These are phyloP conservation scores for Apophysomyces elegans DNA, from an alignment of 371 early-diverging fungal species.

Conservation along the genomic window DNA sequence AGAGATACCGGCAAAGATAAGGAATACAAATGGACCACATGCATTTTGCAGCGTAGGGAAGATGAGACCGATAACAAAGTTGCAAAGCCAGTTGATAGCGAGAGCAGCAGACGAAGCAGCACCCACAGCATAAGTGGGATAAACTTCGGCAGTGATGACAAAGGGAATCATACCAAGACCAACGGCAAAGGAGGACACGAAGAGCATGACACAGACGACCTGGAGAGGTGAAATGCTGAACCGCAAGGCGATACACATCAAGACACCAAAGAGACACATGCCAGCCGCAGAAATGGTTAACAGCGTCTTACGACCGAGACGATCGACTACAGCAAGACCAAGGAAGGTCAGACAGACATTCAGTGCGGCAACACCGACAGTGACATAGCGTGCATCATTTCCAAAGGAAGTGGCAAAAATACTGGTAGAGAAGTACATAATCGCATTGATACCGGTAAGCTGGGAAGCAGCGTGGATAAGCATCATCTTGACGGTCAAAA, in stretches of 20 bases:
- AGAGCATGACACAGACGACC: conserved; percentile 46
- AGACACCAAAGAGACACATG: conserved; percentile 52
- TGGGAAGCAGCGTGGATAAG: conserved; percentile 66
- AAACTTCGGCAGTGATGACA: conserved; percentile 67
- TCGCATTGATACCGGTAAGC: conserved; percentile 84
- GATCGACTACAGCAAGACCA: conserved; percentile 68
- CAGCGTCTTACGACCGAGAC: conserved; percentile 73
- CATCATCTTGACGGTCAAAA: conserved; percentile 51
- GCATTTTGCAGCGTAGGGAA: conserved; percentile 48
- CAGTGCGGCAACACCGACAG: conserved; percentile 59
- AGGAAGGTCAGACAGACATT: conserved; percentile 60
- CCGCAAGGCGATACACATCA: conserved; percentile 53
- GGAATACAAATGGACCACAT: conserved; percentile 60
- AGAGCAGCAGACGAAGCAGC: conserved; percentile 48
- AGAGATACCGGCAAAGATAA: conserved; percentile 51
- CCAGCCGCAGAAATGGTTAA: conserved; percentile 66
- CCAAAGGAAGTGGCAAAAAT: conserved; percentile 60
- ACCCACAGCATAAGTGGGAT: conserved; percentile 60
- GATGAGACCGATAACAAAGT: conserved; percentile 32
- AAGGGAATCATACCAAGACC: conserved; percentile 62
- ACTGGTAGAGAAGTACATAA: conserved; percentile 76
- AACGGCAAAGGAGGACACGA: conserved; percentile 63
- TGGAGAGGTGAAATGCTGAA: conserved; percentile 31
- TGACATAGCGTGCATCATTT: conserved; percentile 46
- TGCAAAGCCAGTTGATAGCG: conserved; percentile 49